A percentile compares a stretch with the other conserved stretches of the same genome.
phyloP scores from a whole-genome alignment of 2,329 filamentous ascomycete genomes.

The Ophiocordyceps camponoti-leonardi region DNA sequence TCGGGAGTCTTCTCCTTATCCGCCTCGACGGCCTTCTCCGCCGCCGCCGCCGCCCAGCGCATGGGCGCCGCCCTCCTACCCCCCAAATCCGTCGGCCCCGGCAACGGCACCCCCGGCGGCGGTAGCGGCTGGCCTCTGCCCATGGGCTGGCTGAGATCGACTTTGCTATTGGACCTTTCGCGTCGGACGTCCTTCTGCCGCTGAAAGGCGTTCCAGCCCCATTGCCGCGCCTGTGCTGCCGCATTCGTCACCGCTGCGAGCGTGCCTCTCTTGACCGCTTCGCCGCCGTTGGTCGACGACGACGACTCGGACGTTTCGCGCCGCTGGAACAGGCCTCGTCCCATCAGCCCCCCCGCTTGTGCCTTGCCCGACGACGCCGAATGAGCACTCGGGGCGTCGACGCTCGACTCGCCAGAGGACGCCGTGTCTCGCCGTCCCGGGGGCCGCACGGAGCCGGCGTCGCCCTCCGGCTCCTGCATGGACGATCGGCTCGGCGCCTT shows the following conservation, averaged over 20 bases:
- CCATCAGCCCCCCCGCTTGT: constrained; percentile 17
- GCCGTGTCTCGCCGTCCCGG: constrained; percentile 18
- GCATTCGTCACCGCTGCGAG: constrained; percentile 37
- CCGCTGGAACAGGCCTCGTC: constrained; percentile 22
- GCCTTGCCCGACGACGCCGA: constrained; percentile 20
- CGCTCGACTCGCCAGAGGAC: constrained; percentile 17
- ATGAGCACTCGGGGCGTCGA: constrained; percentile 8
- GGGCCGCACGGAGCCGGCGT: constrained; percentile 6
- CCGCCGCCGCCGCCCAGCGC: constrained; percentile 33
- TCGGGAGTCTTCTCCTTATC: constrained; percentile 1
- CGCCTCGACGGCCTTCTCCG: background rate
- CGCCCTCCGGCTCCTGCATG: constrained; percentile 12
- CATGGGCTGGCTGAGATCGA: constrained; percentile 50
- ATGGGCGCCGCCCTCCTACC: constrained; percentile 44
- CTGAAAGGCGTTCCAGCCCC: constrained; percentile 40
- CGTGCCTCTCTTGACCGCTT: constrained; percentile 26
- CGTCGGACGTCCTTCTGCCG: constrained; percentile 26
- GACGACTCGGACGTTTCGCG: constrained; percentile 20
- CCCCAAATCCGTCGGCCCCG: constrained; percentile 41
- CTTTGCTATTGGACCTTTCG: constrained; percentile 13
- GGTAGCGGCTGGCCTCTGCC: constrained; percentile 69
- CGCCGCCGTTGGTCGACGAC: constrained; percentile 17
- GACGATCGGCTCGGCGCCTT: constrained; percentile 31
- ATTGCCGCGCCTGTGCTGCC: constrained; percentile 37
- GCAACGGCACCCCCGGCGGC: constrained; percentile 64